Base-by-base conservation (phyloP, 2,329 filamentous ascomycete species). In the Verticillium dahliae region DNA sequence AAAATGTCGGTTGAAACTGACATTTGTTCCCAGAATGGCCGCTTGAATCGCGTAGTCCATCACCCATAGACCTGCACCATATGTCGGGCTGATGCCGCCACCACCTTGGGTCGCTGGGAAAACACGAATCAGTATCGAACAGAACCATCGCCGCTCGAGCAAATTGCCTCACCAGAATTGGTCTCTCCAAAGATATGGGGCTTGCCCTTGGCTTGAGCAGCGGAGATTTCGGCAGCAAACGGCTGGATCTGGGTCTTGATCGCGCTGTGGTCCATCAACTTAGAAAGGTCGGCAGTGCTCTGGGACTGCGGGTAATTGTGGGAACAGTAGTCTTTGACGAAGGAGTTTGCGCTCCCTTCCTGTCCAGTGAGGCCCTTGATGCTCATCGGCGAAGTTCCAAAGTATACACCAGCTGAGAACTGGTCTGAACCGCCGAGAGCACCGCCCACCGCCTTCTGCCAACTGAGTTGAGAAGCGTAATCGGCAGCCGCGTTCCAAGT, bases 151-250 rank as follows among this genome's bases (percentile, higher is more conserved):
- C 35, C 15, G 37, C 13, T 18, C 18, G 18, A 22, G n/a, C 4
- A 14, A 31, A 4, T 10, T 6, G 14, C 59, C 67, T 13, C 69
- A 76, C 75, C 75, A 2, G 77, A 80, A 60, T 80, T 80, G 0
- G 77, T 80, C 68, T 80, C 78, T 1, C 77, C 78, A 62, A 80
- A 74, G 7, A 80, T 66, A 62, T 78, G 75, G 1, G 73, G 68
- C 62, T 78, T 79, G 0, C 72, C 71, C 57, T 73, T 66, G 1
- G 63, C 66, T 27, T 70, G 63, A 1, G 77, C 75, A 10, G 75
- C 76, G 0, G 68, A 63, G 1, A 77, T 68, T 31, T 80, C 77
- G 1, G 69, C 65, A 10, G 71, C 70, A 61, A 74, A 80, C 1
- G 69, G 65, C 9, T 70, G 62, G 7, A 79, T 71, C 45, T 79